Conservation (phyloP, 805 yeast species). For the Lachancea quebecensis region DNA sequence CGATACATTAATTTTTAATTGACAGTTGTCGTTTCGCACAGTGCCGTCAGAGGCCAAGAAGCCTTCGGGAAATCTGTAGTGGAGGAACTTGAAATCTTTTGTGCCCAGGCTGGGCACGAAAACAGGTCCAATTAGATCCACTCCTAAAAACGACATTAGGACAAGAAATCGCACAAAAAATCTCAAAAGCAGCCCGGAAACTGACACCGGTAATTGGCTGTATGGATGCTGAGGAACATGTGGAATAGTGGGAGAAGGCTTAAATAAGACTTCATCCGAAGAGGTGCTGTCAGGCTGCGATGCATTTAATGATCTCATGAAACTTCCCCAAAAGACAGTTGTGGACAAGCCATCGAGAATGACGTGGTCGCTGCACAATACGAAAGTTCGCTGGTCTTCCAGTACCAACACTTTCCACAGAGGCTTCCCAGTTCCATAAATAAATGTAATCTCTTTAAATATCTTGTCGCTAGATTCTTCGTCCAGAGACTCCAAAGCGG, state of each 20-base stretch:
- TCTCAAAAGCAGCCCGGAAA: conserved; percentile 14
- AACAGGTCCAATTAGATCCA: background rate
- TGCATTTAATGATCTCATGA: conserved; percentile 11
- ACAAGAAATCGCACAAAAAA: background rate
- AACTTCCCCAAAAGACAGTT: conserved; percentile 16
- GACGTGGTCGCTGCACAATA: conserved; percentile 21
- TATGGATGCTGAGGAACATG: conserved; percentile 3
- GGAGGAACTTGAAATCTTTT: conserved; percentile 16
- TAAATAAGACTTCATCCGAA: background rate
- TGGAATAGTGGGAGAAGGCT: background rate
- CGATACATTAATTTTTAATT: conserved; percentile 12
- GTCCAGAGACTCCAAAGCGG: conserved; percentile 10
- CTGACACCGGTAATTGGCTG: conserved; percentile 10
- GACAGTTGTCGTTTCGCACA: conserved; percentile 20
- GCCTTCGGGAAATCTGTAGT: conserved; percentile 15
- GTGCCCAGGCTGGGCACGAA: conserved; percentile 1
- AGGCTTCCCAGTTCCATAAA: conserved; percentile 13
- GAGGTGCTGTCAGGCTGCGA: background rate
- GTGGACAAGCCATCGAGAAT: conserved; percentile 27
- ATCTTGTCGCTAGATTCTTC: conserved; percentile 15
- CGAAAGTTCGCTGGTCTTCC: conserved; percentile 12
- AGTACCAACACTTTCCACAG: conserved; percentile 25
- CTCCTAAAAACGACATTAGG: conserved; percentile 9
- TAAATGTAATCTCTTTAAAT: conserved; percentile 16
- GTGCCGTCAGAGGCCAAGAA: conserved; percentile 9